These are phyloP conservation scores for Cladosporium sp. DNA, from an alignment of 2,329 filamentous ascomycete species.

Conservation along the genomic window DNA sequence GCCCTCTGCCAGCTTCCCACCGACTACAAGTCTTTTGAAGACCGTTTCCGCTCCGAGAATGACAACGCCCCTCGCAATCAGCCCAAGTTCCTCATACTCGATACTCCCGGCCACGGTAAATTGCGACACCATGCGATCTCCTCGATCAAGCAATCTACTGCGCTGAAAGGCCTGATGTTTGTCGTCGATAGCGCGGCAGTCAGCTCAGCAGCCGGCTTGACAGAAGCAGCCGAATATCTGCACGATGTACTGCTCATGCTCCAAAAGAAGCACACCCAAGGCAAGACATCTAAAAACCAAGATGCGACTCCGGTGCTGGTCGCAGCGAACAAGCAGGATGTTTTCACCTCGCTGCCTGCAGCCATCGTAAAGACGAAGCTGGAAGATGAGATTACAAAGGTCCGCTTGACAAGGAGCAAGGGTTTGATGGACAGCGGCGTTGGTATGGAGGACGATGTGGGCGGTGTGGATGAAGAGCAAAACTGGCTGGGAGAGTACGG, in stretches of 20 bases:
- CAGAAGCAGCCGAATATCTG: constrained; percentile 75
- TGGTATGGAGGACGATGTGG: constrained; percentile 56
- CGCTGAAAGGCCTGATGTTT: constrained; percentile 73
- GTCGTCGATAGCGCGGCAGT: constrained; percentile 67
- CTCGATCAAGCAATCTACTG: constrained; percentile 43
- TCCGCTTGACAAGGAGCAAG: constrained; percentile 72
- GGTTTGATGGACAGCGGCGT: constrained; percentile 78
- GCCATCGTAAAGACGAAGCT: constrained; percentile 69
- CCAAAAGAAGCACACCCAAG: constrained; percentile 64
- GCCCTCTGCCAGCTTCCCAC: constrained; percentile 54
- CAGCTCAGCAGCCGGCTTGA: constrained; percentile 48
- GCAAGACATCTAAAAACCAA: constrained; percentile 54
- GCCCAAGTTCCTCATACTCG: constrained; percentile 70
- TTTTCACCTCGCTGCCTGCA: constrained; percentile 86
- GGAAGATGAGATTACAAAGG: constrained; percentile 74
- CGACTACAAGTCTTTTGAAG: constrained; percentile 49
- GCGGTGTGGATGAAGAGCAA: constrained; percentile 64
- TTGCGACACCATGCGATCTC: constrained; percentile 67
- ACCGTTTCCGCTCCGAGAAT: constrained; percentile 62
- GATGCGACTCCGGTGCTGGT: constrained; percentile 69
- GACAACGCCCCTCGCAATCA: constrained; percentile 57
- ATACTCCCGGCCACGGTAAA: constrained; percentile 95
- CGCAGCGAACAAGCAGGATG: constrained; percentile 90
- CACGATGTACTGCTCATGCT: constrained; percentile 82
- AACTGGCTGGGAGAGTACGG: constrained; percentile 80